phyloP scores from a whole-genome alignment of 2,329 filamentous ascomycete genomes.

The Ceratocystis papillata region DNA sequence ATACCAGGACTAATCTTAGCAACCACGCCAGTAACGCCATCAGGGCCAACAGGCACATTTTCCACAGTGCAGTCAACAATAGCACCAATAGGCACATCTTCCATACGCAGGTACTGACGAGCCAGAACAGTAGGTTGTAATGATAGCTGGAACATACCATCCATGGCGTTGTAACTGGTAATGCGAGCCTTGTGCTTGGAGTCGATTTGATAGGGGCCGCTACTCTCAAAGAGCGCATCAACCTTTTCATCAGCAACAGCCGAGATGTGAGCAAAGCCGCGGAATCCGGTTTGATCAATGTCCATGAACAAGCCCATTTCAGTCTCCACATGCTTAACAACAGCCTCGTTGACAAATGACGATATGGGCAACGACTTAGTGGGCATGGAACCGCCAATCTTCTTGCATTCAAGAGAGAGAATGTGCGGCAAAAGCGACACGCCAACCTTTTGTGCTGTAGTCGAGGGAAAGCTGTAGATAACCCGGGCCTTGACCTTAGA shows the following conservation, averaged over 20 bases:
- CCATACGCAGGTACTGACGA: slow-evolving; percentile 80
- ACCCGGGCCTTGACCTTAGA: slow-evolving; percentile 77
- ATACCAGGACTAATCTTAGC: slow-evolving; percentile 79
- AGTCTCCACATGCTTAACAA: slow-evolving; percentile 66
- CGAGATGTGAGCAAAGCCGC: slow-evolving; percentile 93
- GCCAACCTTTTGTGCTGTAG: slow-evolving; percentile 72
- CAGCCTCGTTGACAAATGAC: slow-evolving; percentile 64
- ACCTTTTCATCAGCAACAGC: slow-evolving; percentile 82
- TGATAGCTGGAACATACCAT: slow-evolving; percentile 76
- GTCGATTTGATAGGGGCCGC: slow-evolving; percentile 66
- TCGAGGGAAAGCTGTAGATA: slow-evolving; percentile 72
- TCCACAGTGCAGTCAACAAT: slow-evolving; percentile 75
- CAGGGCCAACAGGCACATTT: slow-evolving; percentile 66
- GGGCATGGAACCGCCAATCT: slow-evolving; percentile 37
- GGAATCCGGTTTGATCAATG: slow-evolving; percentile 50
- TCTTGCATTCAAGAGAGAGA: slow-evolving; percentile 47
- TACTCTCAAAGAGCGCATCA: slow-evolving; percentile 64
- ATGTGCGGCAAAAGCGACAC: slow-evolving; percentile 84
- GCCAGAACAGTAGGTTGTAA: slow-evolving; percentile 72
- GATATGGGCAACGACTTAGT: slow-evolving; percentile 57
- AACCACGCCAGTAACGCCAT: slow-evolving; percentile 70
- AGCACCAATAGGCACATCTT: slow-evolving; percentile 74
- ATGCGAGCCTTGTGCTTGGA: slow-evolving; percentile 72
- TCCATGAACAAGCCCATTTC: slow-evolving; percentile 73
- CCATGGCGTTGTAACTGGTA: slow-evolving; percentile 74